Percentiles rank a stretch among this genome's conserved stretches.
phyloP scores from a whole-genome alignment of 768 basidiomycete species.

The Mycena capillaripes region DNA sequence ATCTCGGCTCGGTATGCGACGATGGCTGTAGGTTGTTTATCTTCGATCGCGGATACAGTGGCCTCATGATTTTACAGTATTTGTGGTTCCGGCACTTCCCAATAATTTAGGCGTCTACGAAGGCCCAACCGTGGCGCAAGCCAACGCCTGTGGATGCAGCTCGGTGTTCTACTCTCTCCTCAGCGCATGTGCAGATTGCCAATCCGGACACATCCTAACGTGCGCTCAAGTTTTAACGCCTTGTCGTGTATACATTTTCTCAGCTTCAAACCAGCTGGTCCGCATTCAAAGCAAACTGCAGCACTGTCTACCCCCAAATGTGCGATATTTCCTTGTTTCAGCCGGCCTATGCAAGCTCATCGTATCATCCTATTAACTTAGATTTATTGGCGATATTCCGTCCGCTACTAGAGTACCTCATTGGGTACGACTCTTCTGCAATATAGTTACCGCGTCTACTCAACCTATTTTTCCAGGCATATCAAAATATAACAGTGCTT shows the following conservation, averaged over 20 bases:
- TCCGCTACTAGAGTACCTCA: slow-evolving; percentile 57
- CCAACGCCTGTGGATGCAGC: slow-evolving; percentile 64
- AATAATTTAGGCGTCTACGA: slow-evolving; percentile 48
- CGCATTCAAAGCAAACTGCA: slow-evolving; percentile 62
- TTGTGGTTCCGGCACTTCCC: slow-evolving; percentile 50
- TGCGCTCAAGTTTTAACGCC: slow-evolving; percentile 37
- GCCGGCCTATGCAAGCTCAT: slow-evolving; percentile 29
- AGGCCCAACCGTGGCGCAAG: slow-evolving; percentile 50
- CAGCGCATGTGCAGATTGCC: slow-evolving; percentile 66
- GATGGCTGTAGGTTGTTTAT: slow-evolving; percentile 46
- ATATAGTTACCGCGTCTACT: background rate
- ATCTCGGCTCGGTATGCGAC: slow-evolving; percentile 57
- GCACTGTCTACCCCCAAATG: slow-evolving; percentile 52
- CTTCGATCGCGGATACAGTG: background rate
- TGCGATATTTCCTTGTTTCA: slow-evolving; percentile 36
- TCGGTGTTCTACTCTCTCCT: slow-evolving; percentile 67
- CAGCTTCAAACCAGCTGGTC: slow-evolving; percentile 57
- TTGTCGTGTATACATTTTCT: background rate
- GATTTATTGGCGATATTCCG: slow-evolving; percentile 57
- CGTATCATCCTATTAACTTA: slow-evolving; percentile 38
- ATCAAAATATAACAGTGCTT: slow-evolving; percentile 56
- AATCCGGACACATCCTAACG: slow-evolving; percentile 51
- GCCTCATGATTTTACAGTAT: slow-evolving; percentile 44
- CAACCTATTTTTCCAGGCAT: slow-evolving; percentile 50
- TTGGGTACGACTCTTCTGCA: slow-evolving; percentile 38